Evolutionary conservation across 176 grass and related monocot genomes (phyloP).

Genomic region (Sorghum bicolor): DNA sequence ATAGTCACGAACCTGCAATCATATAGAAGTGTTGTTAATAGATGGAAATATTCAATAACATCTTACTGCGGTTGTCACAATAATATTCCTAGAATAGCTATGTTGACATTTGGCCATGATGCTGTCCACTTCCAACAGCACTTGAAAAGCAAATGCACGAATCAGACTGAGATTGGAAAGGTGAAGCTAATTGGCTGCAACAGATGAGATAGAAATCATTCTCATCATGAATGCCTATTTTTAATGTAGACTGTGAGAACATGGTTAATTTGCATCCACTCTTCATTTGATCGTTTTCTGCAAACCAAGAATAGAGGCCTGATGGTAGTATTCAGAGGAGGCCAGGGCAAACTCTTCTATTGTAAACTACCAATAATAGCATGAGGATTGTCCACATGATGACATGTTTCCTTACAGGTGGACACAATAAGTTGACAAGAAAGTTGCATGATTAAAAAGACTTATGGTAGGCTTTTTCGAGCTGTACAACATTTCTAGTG

Average conservation of each 20-base stretch:
- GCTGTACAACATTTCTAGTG: not conserved
- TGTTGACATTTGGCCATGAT: not conserved
- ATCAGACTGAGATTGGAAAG: not conserved
- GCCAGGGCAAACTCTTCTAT: not conserved
- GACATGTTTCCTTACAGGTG: not conserved
- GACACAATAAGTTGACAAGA: not conserved
- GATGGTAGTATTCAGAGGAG: not conserved
- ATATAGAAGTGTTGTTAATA: constrained; percentile 22
- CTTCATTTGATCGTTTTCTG: not conserved
- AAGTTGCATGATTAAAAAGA: constrained; percentile 15
- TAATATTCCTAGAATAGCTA: constrained; percentile 19
- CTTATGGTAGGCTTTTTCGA: not conserved
- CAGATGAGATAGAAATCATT: not conserved
- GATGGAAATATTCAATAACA: constrained; percentile 3
- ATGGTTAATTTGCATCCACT: not conserved
- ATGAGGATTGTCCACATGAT: not conserved
- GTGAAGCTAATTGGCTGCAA: not conserved
- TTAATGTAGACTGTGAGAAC: not conserved
- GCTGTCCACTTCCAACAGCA: not conserved
- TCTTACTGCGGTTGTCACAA: not conserved
- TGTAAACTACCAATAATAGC: not conserved
- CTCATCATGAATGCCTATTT: not conserved
- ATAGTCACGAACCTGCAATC: constrained; percentile 78
- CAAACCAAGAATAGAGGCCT: not conserved
- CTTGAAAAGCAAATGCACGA: constrained; percentile 1